Evolutionary conservation across 352 stramenopile genomes (phyloP).

Genomic region (Thraustochytrium sp.): DNA sequence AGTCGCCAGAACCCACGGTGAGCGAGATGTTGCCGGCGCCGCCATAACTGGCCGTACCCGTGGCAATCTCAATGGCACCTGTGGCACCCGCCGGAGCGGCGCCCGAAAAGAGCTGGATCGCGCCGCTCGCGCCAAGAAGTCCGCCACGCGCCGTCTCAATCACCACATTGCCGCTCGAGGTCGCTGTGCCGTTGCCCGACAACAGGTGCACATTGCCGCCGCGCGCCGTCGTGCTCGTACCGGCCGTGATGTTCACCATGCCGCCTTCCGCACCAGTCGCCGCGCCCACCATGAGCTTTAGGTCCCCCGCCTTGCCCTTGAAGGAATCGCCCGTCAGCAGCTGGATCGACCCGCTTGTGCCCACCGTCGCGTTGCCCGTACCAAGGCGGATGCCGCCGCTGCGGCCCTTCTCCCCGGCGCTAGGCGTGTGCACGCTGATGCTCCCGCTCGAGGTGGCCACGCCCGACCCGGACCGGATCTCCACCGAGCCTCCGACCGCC

Average conservation of each 20-base stretch:
- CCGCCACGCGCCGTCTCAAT: not conserved
- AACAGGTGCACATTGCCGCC: not conserved
- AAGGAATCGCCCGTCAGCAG: not conserved
- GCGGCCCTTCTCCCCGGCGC: not conserved
- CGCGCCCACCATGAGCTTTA: not conserved
- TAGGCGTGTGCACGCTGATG: not conserved
- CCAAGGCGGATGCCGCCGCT: not conserved
- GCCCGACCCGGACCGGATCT: not conserved
- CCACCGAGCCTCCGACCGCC: not conserved
- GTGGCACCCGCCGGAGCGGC: not conserved
- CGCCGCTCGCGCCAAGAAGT: not conserved
- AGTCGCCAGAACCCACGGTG: constrained; percentile 9
- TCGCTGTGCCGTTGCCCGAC: not conserved
- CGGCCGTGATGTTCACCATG: constrained; percentile 20
- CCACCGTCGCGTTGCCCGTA: not conserved
- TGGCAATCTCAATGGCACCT: not conserved
- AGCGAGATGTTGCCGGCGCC: constrained; percentile 11
- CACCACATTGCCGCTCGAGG: not conserved
- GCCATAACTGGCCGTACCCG: not conserved
- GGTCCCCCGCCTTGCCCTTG: not conserved
- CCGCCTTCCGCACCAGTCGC: not conserved
- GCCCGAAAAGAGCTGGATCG: not conserved
- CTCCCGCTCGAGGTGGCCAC: not conserved
- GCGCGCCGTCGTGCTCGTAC: not conserved
- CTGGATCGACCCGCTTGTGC: not conserved